Conservation (phyloP, 495 filamentous ascomycete genomes). For the Podospora comata region DNA sequence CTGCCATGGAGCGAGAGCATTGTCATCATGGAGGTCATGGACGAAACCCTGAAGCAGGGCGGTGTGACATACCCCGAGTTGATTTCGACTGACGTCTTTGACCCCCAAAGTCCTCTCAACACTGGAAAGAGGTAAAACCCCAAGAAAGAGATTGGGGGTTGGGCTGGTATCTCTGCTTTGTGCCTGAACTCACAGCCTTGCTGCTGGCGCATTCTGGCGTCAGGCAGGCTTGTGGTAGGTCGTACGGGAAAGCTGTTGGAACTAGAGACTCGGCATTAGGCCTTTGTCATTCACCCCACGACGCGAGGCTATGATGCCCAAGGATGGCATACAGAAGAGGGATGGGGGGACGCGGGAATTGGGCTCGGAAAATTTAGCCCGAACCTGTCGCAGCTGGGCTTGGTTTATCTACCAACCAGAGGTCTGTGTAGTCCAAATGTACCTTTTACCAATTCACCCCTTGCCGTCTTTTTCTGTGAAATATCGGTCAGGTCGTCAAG, state of each 20-base stretch:
- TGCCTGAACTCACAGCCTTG: not conserved
- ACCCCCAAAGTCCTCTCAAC: slow-evolving; percentile 52
- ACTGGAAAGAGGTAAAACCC: slow-evolving; percentile 36
- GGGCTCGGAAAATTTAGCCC: slow-evolving; percentile 12
- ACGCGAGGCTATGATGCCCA: slow-evolving; percentile 13
- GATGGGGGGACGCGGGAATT: not conserved
- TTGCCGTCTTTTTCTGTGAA: not conserved
- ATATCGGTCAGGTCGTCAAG: not conserved
- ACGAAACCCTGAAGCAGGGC: slow-evolving; percentile 75
- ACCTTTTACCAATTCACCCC: not conserved
- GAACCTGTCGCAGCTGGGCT: not conserved
- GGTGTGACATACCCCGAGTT: slow-evolving; percentile 74
- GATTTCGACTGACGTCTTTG: slow-evolving; percentile 76
- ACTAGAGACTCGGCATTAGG: not conserved
- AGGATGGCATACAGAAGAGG: not conserved
- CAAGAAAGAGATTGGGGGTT: slow-evolving; percentile 6
- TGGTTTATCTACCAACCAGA: not conserved
- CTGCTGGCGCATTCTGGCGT: not conserved
- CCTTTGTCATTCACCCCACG: not conserved
- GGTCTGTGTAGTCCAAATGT: not conserved
- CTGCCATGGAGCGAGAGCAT: slow-evolving; percentile 81
- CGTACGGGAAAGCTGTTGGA: no score
- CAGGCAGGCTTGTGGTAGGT: not conserved
- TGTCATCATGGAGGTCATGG: slow-evolving; percentile 92
- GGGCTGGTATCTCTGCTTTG: not conserved